Percentiles rank a stretch among this genome's conserved stretches.
Conservation (phyloP, 306 rosid genomes). For the Adenanthera pavonina region DNA sequence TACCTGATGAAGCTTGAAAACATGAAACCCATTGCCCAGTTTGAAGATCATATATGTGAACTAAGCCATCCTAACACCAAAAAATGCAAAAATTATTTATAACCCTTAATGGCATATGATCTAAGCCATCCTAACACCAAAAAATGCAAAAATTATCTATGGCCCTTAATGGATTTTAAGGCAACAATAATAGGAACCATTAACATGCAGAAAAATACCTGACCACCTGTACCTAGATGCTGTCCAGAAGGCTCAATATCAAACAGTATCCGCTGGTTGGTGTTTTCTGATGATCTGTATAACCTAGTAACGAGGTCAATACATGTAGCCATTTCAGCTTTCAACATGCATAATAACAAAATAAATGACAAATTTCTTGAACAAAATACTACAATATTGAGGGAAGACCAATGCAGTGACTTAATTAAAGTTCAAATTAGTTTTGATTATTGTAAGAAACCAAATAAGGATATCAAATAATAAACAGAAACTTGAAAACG, state of each 20-base stretch:
- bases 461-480: neutral
- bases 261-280: constrained; percentile 90
- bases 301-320: constrained; percentile 57
- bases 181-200: constrained; percentile 28
- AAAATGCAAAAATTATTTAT: constrained; percentile 12
- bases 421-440: constrained; percentile 18
- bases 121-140: constrained; percentile 76
- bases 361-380: constrained; percentile 14
- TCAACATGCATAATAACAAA: constrained; percentile 9
- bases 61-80: constrained; percentile 76
- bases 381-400: constrained; percentile 18
- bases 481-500: constrained; percentile 31
- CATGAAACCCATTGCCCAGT: constrained; percentile 93
- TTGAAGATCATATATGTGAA: constrained; percentile 90
- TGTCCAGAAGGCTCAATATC: constrained; percentile 90
- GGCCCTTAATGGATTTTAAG: neutral
- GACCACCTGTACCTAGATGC: constrained; percentile 96
- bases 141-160: constrained; percentile 11
- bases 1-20: constrained; percentile 91
- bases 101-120: constrained; percentile 51
- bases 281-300: constrained; percentile 82
- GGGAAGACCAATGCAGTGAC: constrained; percentile 14
- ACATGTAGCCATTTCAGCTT: constrained; percentile 36
- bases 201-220: constrained; percentile 58
- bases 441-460: constrained; percentile 14